Percentiles rank a stretch among this genome's conserved stretches.
Conservation (phyloP, 2,329 filamentous ascomycete species). For the Trichoderma pleuroti region DNA sequence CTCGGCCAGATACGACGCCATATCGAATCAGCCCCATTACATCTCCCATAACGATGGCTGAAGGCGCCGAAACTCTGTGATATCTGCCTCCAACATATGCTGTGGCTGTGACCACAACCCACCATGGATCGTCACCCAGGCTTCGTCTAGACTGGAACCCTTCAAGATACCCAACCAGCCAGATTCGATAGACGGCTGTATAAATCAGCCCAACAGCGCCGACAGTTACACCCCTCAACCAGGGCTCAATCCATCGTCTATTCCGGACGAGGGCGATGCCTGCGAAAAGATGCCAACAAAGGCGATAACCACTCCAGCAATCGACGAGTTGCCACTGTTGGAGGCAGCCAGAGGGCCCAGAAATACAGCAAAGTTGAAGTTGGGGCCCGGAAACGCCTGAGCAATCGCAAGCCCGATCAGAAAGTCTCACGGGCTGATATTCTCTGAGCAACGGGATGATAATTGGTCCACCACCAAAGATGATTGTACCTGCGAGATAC, state of each 20-base stretch:
- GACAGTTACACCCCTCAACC: conserved; percentile 56
- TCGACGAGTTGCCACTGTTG: conserved; percentile 33
- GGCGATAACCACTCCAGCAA: conserved; percentile 48
- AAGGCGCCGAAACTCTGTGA: conserved; percentile 32
- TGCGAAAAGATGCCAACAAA: conserved; percentile 51
- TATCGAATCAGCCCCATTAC: conserved; percentile 35
- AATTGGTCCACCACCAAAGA: conserved; percentile 62
- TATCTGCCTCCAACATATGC: conserved; percentile 34
- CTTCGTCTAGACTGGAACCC: conserved; percentile 47
- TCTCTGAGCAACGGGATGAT: conserved; percentile 61
- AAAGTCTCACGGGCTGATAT: conserved; percentile 65
- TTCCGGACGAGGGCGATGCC: conserved; percentile 47
- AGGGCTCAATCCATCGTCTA: conserved; percentile 44
- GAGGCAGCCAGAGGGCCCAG: conserved; percentile 50
- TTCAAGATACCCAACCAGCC: conserved; percentile 59
- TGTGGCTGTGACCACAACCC: conserved; percentile 56
- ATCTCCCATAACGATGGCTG: conserved; percentile 34
- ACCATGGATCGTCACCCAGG: conserved; percentile 58
- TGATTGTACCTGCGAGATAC: conserved; percentile 69
- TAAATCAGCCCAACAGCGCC: conserved; percentile 60
- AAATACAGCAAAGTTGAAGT: conserved; percentile 55
- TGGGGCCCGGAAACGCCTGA: conserved; percentile 59
- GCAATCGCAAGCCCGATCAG: conserved; percentile 68
- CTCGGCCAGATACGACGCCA: conserved; percentile 24
- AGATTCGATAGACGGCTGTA: conserved; percentile 61